These are phyloP conservation scores for Saccharomycopsis oosterbeekiorum DNA, from an alignment of 805 yeast species.

Conservation along the genomic window DNA sequence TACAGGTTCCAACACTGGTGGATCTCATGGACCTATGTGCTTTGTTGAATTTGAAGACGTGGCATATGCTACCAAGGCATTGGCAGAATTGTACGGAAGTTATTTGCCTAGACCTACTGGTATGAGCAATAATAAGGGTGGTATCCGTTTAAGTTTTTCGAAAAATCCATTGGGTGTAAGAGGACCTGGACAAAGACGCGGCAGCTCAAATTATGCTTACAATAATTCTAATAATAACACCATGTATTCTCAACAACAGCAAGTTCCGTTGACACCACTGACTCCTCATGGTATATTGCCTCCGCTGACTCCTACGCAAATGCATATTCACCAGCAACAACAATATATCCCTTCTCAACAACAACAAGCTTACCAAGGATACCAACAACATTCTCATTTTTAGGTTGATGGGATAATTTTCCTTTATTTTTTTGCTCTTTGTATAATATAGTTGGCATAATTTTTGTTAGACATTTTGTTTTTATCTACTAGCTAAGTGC, in stretches of 20 bases:
- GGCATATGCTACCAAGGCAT: slow-evolving; percentile 82
- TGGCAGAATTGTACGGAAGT: slow-evolving; percentile 89
- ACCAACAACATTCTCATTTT: background rate
- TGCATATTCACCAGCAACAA: slow-evolving; percentile 3
- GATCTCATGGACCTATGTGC: slow-evolving; percentile 94
- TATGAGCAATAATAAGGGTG: slow-evolving; percentile 64
- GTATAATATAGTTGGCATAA: background rate
- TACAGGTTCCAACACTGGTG: slow-evolving; percentile 20
- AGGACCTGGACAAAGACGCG: slow-evolving; percentile 46
- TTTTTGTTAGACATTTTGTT: background rate
- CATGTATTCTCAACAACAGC: slow-evolving; percentile 11
- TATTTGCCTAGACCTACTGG: slow-evolving; percentile 76
- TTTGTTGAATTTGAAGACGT: slow-evolving; percentile 98
- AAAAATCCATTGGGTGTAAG: slow-evolving; percentile 97
- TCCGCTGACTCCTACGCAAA: background rate
- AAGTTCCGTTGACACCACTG: background rate
- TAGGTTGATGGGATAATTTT: background rate
- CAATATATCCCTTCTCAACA: slow-evolving; percentile 4
- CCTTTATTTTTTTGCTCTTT: background rate
- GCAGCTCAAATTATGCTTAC: slow-evolving; percentile 21
- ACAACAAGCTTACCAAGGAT: slow-evolving; percentile 3
- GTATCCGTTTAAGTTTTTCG: slow-evolving; percentile 86
- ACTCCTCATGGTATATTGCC: slow-evolving; percentile 5
- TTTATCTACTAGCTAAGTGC: background rate
- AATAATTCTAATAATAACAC: background rate